Base-by-base conservation (phyloP, 2,329 filamentous ascomycete species). In the Epichloe amarillans region DNA sequence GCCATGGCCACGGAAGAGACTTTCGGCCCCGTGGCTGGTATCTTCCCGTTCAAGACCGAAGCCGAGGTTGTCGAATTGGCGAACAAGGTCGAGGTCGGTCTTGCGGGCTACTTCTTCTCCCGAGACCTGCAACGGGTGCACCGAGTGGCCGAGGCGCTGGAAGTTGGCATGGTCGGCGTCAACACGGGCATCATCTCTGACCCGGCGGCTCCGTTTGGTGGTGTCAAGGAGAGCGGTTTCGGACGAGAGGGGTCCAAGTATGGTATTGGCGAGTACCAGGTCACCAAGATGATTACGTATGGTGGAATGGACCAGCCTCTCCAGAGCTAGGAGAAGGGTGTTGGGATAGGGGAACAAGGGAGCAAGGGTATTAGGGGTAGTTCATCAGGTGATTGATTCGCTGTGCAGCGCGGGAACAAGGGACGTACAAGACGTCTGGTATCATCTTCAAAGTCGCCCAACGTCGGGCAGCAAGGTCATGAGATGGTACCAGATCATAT, bases 51-150 rank as follows among this genome's bases (percentile, higher is more conserved):
- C 63, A 79, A 87, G 45, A 88, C 84, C 0, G 93, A 97, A 69
- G 83, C 85, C 49, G 90, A 97, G 61, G 93, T 95, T 5, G 81
- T 97, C 33, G 74, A 78, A 55, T 70, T 91, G 57, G 91, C 93
- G 4, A 98, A 98, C 67, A 68, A 72, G 41, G 75, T 87, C 1
- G 83, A 91, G 49, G 90, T 97, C 38, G 93, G 93, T 1, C 75
- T 98, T 37, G 93, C 91, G 0, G 91, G 88, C 1, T 97, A 97
- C 71, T 95, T 98, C 72, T 97, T 88, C 74, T 89, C 79, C 5
- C 68, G 70, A 47, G 77, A 86, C 60, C 54, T 85, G 12, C 71
- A 76, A 60, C 69, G 83, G 6, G 74, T 80, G 30, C 70, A 73
- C 58, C 72, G 83, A 46, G 76, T 87, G 0, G 79, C 82, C 0